A percentile compares a stretch with the other conserved stretches of the same genome.
These are phyloP conservation scores for Metschnikowia kofuensis DNA, from an alignment of 805 yeast species.

Conservation along the genomic window DNA sequence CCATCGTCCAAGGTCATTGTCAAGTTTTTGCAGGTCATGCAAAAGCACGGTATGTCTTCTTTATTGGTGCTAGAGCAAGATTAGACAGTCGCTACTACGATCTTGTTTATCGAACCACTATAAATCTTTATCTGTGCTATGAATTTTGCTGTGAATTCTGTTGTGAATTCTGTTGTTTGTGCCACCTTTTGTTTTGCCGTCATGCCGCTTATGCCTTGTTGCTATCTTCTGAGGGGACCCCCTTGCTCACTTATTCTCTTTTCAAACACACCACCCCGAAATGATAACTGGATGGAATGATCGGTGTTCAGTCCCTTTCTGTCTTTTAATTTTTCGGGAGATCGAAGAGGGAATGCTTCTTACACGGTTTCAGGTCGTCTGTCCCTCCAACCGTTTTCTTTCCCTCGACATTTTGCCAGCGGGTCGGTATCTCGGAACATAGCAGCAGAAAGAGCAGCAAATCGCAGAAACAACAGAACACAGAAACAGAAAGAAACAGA, in stretches of 20 bases:
- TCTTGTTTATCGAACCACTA: too few relatives aligned
- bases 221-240: not conserved
- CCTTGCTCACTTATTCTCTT: too few relatives aligned
- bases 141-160: too few relatives aligned
- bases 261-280: conserved; percentile 51
- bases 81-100: too few relatives aligned
- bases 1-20: conserved; percentile 35
- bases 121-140: too few relatives aligned
- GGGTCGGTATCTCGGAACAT: not conserved
- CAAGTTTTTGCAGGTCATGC: conserved; percentile 32
- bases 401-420: conserved; percentile 51
- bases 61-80: not conserved
- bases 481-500: not conserved
- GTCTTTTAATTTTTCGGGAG: conserved; percentile 98
- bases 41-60: conserved; percentile 27
- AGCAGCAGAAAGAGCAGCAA: not conserved
- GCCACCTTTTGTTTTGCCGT: not conserved
- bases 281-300: conserved; percentile 98
- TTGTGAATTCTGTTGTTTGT: not conserved
- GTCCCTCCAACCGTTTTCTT: conserved; percentile 58
- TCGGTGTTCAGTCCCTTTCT: conserved; percentile 84
- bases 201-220: not conserved
- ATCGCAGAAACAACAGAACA: too few relatives aligned
- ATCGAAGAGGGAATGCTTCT: conserved; percentile 62
- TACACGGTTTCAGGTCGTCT: conserved; percentile 52